Evolutionary conservation across 176 grass and related monocot species (phyloP), one percentile per base, ranked within the genome.

Genomic region (Ensete glaucum): DNA sequence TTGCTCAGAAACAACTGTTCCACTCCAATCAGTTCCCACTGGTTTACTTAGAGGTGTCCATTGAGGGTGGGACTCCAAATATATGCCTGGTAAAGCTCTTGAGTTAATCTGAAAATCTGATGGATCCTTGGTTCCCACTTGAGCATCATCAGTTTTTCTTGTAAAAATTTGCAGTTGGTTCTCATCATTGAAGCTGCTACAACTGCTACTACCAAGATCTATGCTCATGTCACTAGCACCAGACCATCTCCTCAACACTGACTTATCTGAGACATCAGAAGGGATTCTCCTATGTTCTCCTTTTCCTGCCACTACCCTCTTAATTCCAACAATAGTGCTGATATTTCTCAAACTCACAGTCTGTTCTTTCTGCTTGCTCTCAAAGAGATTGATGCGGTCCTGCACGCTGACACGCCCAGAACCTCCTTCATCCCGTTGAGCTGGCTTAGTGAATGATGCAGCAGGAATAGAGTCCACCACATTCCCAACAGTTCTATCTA

Each of bases 211-310:
- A 74, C 82, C 85, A 21, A 90, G 81, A 85, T 96, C 93, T 77
- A 90, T 96, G 70, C 93, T 92, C 89, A 96, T 92, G 79, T 96
- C 93, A 71, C 89, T 96, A 16, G 88, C 87, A 87, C 70, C 88
- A 75, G 87, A 90, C 89, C 87, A 90, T 80, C 93, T 90, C 70
- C 93, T 92, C 76, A 86, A 82, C 52, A 79, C 85, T 64, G 89
- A 78, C 73, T 92, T 92, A 54, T 90, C 93, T 83, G 89, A 88
- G 17, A 85, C 84, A 85, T 75, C 80, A 85, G 89, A 92, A 88
- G 83, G 89, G 64, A 88, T 75, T 76, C 93, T 92, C 58, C 83
- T 80, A 73, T 88, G 93, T 79, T 92, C 89, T 17, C 89, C 87
- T 82, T 92, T 96, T 68, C 48, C 80, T 27, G 89, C 60, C 81